These are phyloP conservation scores for Hamamelis virginiana DNA, from an alignment of 164 flowering plant species.

Conservation along the genomic window DNA sequence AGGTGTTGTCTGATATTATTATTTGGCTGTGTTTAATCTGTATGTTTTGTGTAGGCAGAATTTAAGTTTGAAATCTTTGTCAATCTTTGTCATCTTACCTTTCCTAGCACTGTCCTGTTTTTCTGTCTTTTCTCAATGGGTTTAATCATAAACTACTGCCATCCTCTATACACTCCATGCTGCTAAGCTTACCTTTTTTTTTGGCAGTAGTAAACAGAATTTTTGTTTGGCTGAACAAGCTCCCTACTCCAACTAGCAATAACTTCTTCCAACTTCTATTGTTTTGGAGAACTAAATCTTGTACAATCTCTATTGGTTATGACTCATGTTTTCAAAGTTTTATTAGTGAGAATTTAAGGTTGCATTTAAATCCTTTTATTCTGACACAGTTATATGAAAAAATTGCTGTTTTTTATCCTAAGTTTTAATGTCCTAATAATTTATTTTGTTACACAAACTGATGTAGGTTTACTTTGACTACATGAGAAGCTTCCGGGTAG, in stretches of 20 bases:
- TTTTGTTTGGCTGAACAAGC: too few species aligned
- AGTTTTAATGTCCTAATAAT: too few species aligned
- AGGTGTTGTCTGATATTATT: conserved; percentile 43
- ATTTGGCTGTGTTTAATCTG: neutral
- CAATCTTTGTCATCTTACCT: neutral
- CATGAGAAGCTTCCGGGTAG: conserved; percentile 88
- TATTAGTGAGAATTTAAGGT: too few species aligned
- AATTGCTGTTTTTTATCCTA: too few species aligned
- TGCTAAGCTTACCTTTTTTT: neutral
- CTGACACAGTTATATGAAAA: too few species aligned
- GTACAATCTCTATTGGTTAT: too few species aligned
- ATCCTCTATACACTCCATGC: neutral
- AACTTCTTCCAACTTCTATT: neutral
- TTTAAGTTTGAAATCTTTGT: neutral
- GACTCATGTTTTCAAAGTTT: too few species aligned
- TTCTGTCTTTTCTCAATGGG: neutral
- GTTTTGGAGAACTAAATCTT: neutral
- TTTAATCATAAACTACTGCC: neutral
- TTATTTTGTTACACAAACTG: neutral
- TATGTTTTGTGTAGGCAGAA: neutral
- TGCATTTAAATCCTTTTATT: too few species aligned
- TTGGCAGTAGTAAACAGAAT: too few species aligned
- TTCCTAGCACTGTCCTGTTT: neutral
- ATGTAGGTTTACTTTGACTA: conserved; percentile 84
- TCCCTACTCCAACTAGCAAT: neutral